These are phyloP conservation scores for Brassica balearica DNA, from an alignment of 441 rosid species.

Conservation along the genomic window DNA sequence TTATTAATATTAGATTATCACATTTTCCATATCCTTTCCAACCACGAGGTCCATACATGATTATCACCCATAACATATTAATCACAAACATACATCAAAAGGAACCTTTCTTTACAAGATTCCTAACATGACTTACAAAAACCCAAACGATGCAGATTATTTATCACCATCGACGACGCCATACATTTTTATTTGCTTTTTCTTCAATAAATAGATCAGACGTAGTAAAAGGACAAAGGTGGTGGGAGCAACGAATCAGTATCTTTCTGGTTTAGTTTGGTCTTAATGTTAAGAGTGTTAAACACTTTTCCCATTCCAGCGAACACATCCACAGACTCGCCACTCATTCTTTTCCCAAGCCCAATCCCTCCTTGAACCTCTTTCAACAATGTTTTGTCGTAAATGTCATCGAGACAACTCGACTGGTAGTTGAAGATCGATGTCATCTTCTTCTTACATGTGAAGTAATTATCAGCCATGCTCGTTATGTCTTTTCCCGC, in stretches of 20 bases:
- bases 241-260: conserved; percentile 11
- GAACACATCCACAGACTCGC: conserved; percentile 10
- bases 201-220: background rate
- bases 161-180: conserved; percentile 3
- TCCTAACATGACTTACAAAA: background rate
- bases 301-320: background rate
- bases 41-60: conserved; percentile 9
- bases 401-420: conserved; percentile 3
- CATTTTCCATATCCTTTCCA: conserved; percentile 9
- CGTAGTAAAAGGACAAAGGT: conserved; percentile 10
- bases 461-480: conserved; percentile 1
- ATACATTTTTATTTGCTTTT: background rate
- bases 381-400: conserved; percentile 6
- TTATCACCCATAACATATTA: background rate
- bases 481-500: background rate
- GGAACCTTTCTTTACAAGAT: conserved; percentile 3
- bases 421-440: conserved; percentile 3
- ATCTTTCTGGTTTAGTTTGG: conserved; percentile 13
- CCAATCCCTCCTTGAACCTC: conserved; percentile 11
- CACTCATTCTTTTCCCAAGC: conserved; percentile 1
- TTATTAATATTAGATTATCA: background rate
- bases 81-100: background rate
- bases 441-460: background rate
- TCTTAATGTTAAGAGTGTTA: background rate
- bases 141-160: background rate